phyloP scores from a whole-genome alignment of 345 rosid species.

The Salix koriyanagi region DNA sequence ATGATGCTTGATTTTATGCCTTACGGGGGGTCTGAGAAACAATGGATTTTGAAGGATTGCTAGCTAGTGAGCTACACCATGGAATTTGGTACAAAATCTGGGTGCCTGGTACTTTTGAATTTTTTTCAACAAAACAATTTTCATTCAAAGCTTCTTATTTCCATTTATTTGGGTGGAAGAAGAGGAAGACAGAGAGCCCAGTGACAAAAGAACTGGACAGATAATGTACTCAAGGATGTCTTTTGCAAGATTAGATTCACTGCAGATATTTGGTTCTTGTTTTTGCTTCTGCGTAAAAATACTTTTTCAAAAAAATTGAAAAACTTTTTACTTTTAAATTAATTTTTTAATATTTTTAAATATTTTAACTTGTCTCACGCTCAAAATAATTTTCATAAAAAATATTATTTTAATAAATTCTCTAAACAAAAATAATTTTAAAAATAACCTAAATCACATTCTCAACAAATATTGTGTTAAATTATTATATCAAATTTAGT shows the following conservation, averaged over 20 bases:
- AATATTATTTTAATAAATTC: too few relatives aligned
- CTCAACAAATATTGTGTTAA: too few relatives aligned
- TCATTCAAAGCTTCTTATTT: constrained; percentile 29
- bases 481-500: too few relatives aligned
- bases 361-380: too few relatives aligned
- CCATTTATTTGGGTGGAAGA: not conserved
- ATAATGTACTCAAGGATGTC: not conserved
- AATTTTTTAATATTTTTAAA: too few relatives aligned
- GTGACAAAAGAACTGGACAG: not conserved
- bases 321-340: too few relatives aligned
- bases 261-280: not conserved
- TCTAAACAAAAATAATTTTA: too few relatives aligned
- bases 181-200: not conserved
- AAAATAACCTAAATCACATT: too few relatives aligned
- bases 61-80: constrained; percentile 23
- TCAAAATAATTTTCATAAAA: too few relatives aligned
- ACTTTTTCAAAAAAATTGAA: too few relatives aligned
- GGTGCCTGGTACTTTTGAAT: constrained; percentile 5
- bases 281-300: too few relatives aligned
- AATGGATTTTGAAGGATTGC: constrained; percentile 37
- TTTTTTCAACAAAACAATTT: constrained; percentile 17
- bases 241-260: not conserved
- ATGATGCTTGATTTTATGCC: constrained; percentile 23
- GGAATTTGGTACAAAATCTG: constrained; percentile 22
- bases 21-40: constrained; percentile 24